Percentiles rank a stretch among this genome's conserved stretches.
Evolutionary conservation across 108 stramenopile species (phyloP).

Genomic region (Conticribra weissflogii): DNA sequence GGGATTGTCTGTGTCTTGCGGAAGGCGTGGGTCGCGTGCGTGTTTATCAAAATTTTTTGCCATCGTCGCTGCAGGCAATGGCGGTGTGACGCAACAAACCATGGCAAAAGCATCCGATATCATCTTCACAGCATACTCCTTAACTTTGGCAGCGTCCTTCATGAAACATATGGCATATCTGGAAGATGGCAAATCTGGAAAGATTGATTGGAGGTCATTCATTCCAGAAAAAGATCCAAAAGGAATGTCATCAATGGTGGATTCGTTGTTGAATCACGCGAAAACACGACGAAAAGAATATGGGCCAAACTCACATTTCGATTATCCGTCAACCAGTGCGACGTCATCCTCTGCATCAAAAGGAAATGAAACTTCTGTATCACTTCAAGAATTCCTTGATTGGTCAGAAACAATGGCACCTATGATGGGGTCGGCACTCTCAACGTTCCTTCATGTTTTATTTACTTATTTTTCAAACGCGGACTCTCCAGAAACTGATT

Average conservation of each 20-base stretch:
- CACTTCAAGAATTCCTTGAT: conserved; percentile 61
- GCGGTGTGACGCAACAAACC: conserved; percentile 10
- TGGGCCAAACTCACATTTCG: conserved; percentile 22
- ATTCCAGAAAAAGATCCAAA: conserved; percentile 19
- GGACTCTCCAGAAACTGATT: conserved; percentile 33
- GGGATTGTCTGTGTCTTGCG: conserved; percentile 33
- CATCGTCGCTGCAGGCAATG: conserved; percentile 1
- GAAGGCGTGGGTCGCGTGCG: conserved; percentile 41
- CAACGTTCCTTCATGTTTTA: conserved; percentile 69
- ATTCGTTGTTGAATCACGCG: conserved; percentile 32
- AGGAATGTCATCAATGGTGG: conserved; percentile 34
- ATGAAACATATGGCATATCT: conserved; percentile 10
- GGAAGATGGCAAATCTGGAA: neutral
- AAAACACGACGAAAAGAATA: conserved; percentile 23
- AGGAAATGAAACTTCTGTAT: conserved; percentile 27
- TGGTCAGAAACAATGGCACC: conserved; percentile 79
- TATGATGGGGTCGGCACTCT: conserved; percentile 62
- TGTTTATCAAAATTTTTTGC: conserved; percentile 35
- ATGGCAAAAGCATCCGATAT: conserved; percentile 31
- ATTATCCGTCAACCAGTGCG: conserved; percentile 49
- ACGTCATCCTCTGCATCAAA: conserved; percentile 1
- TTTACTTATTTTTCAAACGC: conserved; percentile 67
- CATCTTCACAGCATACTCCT: conserved; percentile 28
- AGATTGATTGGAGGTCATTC: conserved; percentile 6
- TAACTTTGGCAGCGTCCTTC: conserved; percentile 45